Base-by-base conservation (phyloP, 2,329 filamentous ascomycete genomes). In the Calonectria pauciramosa region DNA sequence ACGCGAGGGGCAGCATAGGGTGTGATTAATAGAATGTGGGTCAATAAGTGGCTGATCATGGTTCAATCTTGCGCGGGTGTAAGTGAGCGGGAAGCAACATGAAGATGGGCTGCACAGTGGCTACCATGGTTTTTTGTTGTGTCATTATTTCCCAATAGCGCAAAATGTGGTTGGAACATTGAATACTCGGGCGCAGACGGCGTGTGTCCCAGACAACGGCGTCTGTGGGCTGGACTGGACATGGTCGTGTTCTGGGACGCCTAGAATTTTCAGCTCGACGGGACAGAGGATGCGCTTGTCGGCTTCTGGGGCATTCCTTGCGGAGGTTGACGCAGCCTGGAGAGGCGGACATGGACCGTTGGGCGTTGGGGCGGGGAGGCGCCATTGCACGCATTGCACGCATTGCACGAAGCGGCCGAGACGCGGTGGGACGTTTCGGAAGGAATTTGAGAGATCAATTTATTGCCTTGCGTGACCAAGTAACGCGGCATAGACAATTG, bases 11-110 rank as follows among this genome's bases (percentile, higher is more conserved):
- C 30, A 51, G 16, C 5, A 20, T n/a, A 49, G 36, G 52, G 71
- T 71, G 41, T 68, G 77, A 74, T 73, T 54, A 80, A 77, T 76
- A 73, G 68, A 75, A 78, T 65, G 71, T 77, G 73, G 78, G 69
- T 49, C 54, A 47, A 56, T 70, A 76, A 71, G 77, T 79, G 78
- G 76, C 76, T 49, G 74, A 79, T 78, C 71, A 54, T 66, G 66
- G 66, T 73, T 73, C 66, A 59, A 32, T 34, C 41, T 44, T 60
- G 65, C 41, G 70, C n/a, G 36, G 52, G 65, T 72, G 38, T 47
- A 59, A 67, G 54, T 65, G 65, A 65, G 8, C 18, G 30, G 47
- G 47, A 69, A 34, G 20, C 54, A 49, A 66, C 65, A 72, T 68
- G 59, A 54, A 63, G 20, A 41, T 47, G 44, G 32, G 51, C 23